These are phyloP conservation scores for Boletus eberwhitei DNA, from an alignment of 768 basidiomycete genomes.

Conservation along the genomic window DNA sequence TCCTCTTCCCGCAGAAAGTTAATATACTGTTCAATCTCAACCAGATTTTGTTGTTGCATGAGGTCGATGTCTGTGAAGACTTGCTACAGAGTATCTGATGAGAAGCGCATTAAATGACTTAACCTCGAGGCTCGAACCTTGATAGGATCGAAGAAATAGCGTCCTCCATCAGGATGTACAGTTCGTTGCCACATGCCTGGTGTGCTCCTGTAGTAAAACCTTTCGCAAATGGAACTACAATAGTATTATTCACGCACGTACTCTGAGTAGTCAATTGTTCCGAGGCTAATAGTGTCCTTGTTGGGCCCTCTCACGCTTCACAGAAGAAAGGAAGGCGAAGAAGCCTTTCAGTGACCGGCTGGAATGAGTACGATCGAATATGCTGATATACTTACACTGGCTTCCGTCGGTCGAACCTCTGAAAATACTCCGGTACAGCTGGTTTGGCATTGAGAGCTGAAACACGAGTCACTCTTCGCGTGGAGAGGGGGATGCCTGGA, in stretches of 20 bases:
- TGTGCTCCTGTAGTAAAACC: background rate
- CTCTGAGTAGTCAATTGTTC: background rate
- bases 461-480: background rate
- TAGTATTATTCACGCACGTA: background rate
- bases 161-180: background rate
- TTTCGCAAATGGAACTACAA: too few relatives aligned
- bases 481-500: background rate
- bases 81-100: background rate
- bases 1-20: background rate
- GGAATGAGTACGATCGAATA: background rate
- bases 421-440: background rate
- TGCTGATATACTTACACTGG: background rate
- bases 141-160: background rate
- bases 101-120: background rate
- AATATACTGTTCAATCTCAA: background rate
- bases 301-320: background rate
- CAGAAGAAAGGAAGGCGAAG: background rate
- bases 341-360: background rate
- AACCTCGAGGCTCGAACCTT: background rate
- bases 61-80: background rate
- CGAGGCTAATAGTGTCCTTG: background rate
- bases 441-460: background rate
- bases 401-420: background rate
- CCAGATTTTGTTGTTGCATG: background rate
- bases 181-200: background rate